These are phyloP conservation scores for Corynascus novoguineensis DNA, from an alignment of 495 filamentous ascomycete genomes.

Conservation along the genomic window DNA sequence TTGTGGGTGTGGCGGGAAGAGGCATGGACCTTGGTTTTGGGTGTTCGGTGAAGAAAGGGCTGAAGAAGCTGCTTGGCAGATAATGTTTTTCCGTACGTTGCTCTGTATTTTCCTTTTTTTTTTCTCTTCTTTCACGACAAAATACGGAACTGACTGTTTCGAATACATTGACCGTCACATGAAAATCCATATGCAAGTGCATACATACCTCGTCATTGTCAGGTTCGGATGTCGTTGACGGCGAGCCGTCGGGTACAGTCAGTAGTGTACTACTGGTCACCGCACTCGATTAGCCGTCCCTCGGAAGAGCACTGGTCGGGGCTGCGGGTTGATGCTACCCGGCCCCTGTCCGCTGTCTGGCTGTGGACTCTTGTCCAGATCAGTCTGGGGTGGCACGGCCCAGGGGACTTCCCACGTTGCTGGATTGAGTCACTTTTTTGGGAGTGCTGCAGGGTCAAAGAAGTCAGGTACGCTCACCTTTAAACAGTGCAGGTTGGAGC, in stretches of 20 bases:
- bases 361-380: not conserved
- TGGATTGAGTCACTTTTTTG: not conserved
- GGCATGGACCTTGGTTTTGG: not conserved
- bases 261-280: no score
- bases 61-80: not conserved
- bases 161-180: no score
- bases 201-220: no score
- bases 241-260: not conserved
- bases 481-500: no score
- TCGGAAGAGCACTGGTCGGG: conserved; percentile 1
- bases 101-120: not conserved
- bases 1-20: not conserved
- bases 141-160: no score
- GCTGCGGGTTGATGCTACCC: not conserved
- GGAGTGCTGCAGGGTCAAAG: no score
- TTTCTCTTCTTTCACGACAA: not conserved
- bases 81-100: no score
- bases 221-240: not conserved
- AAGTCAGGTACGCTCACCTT: no score
- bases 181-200: no score
- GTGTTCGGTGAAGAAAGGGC: conserved; percentile 2
- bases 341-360: not conserved
- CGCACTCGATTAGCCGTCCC: no score
- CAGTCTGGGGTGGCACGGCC: conserved; percentile 5
- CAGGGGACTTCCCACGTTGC: not conserved